Evolutionary conservation across 352 stramenopile genomes (phyloP), one percentile per base, ranked within the genome.

Genomic region (Phytophthora palmivora): DNA sequence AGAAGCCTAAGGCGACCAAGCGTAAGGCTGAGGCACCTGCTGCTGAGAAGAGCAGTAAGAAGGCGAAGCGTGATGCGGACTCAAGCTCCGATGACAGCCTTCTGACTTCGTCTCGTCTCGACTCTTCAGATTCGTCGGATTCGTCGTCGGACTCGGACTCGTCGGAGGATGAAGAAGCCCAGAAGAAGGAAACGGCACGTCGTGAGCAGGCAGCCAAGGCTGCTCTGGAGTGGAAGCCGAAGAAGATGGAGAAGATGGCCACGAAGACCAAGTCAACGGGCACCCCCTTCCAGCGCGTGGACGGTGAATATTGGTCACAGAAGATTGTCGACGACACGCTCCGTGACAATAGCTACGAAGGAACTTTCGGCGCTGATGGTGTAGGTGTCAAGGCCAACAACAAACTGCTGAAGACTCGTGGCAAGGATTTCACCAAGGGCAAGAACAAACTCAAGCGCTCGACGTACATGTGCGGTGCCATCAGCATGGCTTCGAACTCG

Each of bases 391-490:
- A 98, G 74, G 97, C 98, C 28, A 98, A 95, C 76, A 95, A 99
- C 70, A 98, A 98, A 54, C 83, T 99, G 30, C 76, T 99, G 50
- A 96, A 98, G 60, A 97, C 99, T 44, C 89, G 97, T 58, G 98
- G 98, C 36, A 99, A 99, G 79, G 97, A 99, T 76, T 99, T 99
- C 72, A 97, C 96, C 44, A 96, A 99, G 59, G 98, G 99, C 67
- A 99, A 99, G 84, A 99, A 98, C 61, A 99, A 99, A 81, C 97
- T 98, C 77, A 99, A 99, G 88, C 87, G 97, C 51, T 94, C 95
- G 42, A 97, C 81, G 54, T 99, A 99, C 83, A 91, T 96, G 74
- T 97, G 95, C 44, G 96, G 96, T 37, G 69, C 82, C 39, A 99
- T 99, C 64, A 91, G 87, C 46, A 93, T 98, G 82, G 89, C 70